Conservation (phyloP, 345 rosid genomes). For the Nephelium lappaceum region DNA sequence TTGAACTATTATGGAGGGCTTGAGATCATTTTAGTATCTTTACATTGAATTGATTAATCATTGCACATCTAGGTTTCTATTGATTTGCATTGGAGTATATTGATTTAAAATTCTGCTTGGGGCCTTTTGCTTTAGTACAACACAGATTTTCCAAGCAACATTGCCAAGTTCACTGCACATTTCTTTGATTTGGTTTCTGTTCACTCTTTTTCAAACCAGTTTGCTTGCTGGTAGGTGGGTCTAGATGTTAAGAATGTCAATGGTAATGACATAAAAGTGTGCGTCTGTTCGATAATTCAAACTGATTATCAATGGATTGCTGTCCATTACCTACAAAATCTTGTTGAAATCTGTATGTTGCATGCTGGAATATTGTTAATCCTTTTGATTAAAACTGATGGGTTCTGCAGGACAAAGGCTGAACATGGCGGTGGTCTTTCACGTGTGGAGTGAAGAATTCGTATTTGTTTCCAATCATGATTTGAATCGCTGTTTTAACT, state of each 20-base stretch:
- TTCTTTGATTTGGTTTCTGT: background rate
- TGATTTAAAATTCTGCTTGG: background rate
- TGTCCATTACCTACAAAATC: background rate
- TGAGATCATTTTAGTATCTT: background rate
- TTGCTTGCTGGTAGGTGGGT: background rate
- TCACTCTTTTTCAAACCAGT: background rate
- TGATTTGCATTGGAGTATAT: background rate
- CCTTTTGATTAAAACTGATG: constrained; percentile 6
- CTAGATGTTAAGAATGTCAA: background rate
- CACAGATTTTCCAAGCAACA: background rate
- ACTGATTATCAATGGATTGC: background rate
- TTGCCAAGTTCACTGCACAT: background rate
- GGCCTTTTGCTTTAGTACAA: background rate
- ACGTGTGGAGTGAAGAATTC: constrained; percentile 60
- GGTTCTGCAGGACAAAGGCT: constrained; percentile 61
- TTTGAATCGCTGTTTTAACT: background rate
- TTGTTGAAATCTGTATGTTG: background rate
- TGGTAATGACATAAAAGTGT: background rate
- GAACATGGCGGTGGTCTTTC: constrained; percentile 64
- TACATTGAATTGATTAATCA: background rate
- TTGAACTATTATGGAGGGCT: background rate
- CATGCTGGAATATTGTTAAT: background rate
- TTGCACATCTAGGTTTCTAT: background rate
- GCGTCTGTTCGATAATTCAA: background rate
- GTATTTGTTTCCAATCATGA: background rate